Conservation (phyloP, 2,329 filamentous ascomycete genomes). For the Penicillium polonicum region DNA sequence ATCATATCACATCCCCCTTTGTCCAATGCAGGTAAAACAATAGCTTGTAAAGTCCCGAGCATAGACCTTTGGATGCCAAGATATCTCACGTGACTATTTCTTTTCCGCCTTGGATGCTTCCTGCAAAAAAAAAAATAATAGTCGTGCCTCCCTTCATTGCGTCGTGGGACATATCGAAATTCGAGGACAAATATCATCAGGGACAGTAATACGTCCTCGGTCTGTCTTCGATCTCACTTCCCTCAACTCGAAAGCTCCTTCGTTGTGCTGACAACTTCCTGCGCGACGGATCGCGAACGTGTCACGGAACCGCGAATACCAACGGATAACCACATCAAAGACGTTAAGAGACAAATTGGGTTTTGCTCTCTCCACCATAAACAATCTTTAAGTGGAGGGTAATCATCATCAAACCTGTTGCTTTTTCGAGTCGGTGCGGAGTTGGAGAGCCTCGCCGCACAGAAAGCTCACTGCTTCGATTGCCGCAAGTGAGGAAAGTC, state of each 20-base stretch:
- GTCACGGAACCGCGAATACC: slow-evolving; percentile 17
- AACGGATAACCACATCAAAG: slow-evolving; percentile 5
- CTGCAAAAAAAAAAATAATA: slow-evolving; percentile 9
- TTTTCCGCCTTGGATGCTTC: slow-evolving; percentile 10
- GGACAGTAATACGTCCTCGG: background rate
- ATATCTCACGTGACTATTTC: background rate
- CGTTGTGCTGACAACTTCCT: slow-evolving; percentile 8
- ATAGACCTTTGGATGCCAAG: slow-evolving; percentile 3
- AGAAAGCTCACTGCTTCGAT: slow-evolving; percentile 3
- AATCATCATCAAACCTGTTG: background rate
- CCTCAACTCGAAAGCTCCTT: background rate
- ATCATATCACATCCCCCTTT: background rate
- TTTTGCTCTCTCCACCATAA: slow-evolving; percentile 3
- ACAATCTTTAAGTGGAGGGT: background rate
- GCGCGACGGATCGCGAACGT: slow-evolving; percentile 24
- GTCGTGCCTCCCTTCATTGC: slow-evolving; percentile 5
- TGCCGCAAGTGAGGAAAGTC: slow-evolving; percentile 6
- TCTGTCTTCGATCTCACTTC: background rate
- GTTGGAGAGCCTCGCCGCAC: slow-evolving; percentile 5
- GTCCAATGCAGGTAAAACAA: background rate
- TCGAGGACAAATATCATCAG: slow-evolving; percentile 1
- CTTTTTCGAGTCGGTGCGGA: background rate
- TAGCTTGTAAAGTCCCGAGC: slow-evolving; percentile 1
- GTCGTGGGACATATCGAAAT: background rate
- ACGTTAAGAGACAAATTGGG: slow-evolving; percentile 10